Percentiles rank a stretch among this genome's conserved stretches.
These are phyloP conservation scores for Tanacetum coccineum DNA, from an alignment of 129 eudicot genomes.

Conservation along the genomic window DNA sequence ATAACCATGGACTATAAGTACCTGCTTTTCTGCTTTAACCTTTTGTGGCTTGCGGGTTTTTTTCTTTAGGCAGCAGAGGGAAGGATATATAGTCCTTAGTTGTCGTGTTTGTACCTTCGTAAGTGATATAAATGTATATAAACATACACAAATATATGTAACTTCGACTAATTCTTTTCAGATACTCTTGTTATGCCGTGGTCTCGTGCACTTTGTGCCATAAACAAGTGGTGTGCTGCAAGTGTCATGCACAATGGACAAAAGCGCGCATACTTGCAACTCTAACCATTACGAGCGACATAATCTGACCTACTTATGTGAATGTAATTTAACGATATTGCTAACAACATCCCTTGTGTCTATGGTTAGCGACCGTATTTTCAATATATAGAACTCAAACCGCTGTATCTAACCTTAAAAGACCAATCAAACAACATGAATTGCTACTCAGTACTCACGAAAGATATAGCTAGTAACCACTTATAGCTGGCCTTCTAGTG, in stretches of 20 bases:
- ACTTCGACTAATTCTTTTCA: slow-evolving; percentile 22
- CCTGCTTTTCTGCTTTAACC: slow-evolving; percentile 29
- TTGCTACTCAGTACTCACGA: no score
- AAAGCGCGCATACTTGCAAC: background rate
- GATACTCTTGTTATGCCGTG: slow-evolving; percentile 8
- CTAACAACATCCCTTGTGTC: no score
- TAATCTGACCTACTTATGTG: no score
- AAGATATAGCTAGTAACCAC: no score
- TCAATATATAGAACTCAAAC: no score
- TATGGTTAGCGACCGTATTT: no score
- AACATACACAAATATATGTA: slow-evolving; percentile 16
- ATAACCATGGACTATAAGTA: slow-evolving; percentile 22
- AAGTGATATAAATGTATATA: slow-evolving; percentile 32
- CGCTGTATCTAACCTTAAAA: no score
- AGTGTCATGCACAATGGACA: slow-evolving; percentile 2
- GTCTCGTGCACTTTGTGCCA: slow-evolving; percentile 5
- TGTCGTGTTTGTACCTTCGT: slow-evolving; percentile 16
- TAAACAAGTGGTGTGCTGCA: slow-evolving; percentile 13
- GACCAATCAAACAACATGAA: no score
- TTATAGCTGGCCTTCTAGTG: no score
- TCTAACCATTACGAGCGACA: background rate
- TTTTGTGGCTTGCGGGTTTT: slow-evolving; percentile 16
- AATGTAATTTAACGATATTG: no score
- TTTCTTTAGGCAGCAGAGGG: background rate
- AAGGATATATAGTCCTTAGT: slow-evolving; percentile 7